These are phyloP conservation scores for Neurospora tetraspora DNA, from an alignment of 495 filamentous ascomycete genomes.

Conservation along the genomic window DNA sequence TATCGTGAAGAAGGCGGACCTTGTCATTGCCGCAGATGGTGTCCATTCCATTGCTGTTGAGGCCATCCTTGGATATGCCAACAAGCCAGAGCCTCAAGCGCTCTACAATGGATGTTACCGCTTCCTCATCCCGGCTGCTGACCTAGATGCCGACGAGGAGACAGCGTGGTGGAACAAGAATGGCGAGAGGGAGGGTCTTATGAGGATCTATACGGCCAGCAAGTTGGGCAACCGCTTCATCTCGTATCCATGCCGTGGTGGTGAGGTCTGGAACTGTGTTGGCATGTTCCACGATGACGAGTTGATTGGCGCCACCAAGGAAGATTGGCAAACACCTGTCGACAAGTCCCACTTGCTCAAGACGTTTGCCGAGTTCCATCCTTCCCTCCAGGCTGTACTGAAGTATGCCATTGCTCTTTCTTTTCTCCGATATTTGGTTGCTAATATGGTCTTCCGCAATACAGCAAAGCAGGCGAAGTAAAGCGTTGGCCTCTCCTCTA, in stretches of 20 bases:
- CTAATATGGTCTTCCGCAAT: background rate
- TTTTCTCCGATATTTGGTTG: background rate
- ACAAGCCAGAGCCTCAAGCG: conserved; percentile 16
- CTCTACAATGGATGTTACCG: conserved; percentile 33
- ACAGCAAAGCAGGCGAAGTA: conserved; percentile 29
- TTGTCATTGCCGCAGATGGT: conserved; percentile 44
- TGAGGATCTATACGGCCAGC: conserved; percentile 20
- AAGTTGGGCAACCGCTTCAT: conserved; percentile 26
- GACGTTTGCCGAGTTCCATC: conserved; percentile 16
- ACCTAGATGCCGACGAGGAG: conserved; percentile 25
- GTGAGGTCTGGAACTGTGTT: conserved; percentile 35
- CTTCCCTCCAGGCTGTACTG: conserved; percentile 11
- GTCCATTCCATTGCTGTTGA: conserved; percentile 29
- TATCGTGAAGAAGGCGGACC: conserved; percentile 24
- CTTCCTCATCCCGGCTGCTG: conserved; percentile 31
- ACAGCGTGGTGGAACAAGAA: conserved; percentile 24
- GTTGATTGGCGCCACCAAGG: conserved; percentile 7
- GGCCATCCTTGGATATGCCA: conserved; percentile 14
- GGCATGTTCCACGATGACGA: conserved; percentile 28
- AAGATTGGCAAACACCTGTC: conserved; percentile 24
- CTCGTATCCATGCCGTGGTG: conserved; percentile 37
- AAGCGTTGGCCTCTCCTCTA: conserved; percentile 37
- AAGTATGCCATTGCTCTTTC: conserved; percentile 6
- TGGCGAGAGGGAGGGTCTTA: conserved; percentile 16
- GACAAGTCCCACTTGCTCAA: conserved; percentile 17